phyloP scores from a whole-genome alignment of 805 yeast species.

The Sungouiella blattae region DNA sequence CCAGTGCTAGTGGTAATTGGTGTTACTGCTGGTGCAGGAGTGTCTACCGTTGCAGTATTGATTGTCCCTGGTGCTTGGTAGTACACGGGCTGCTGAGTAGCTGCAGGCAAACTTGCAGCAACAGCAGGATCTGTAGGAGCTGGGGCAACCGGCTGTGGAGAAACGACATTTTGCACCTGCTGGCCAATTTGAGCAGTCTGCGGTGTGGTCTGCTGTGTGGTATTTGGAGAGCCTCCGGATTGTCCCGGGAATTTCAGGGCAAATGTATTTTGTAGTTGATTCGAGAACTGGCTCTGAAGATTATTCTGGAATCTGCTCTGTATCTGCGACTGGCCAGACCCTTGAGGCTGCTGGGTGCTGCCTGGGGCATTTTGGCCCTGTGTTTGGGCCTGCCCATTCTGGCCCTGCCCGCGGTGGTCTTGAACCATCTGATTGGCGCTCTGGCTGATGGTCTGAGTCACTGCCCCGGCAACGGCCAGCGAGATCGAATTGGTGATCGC shows the following conservation, averaged over 20 bases:
- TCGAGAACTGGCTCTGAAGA: background rate
- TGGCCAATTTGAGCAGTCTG: background rate
- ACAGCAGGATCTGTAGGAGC: background rate
- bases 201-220: background rate
- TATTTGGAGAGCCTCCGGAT: background rate
- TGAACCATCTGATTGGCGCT: constrained; percentile 5
- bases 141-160: background rate
- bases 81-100: background rate
- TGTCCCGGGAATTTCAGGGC: background rate
- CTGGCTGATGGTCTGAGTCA: constrained; percentile 5
- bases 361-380: background rate
- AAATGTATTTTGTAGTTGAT: background rate
- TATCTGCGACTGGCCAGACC: background rate
- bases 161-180: background rate
- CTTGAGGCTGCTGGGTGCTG: background rate
- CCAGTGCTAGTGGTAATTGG: background rate
- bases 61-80: background rate
- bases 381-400: background rate
- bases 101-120: background rate
- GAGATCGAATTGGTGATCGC: constrained; percentile 6
- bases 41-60: background rate
- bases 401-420: background rate
- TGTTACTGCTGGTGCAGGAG: background rate
- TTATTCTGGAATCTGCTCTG: background rate
- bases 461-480: constrained; percentile 3